Percentiles rank a stretch among this genome's conserved stretches.
phyloP scores from a whole-genome alignment of 108 stramenopile species.

The Schizochytrium sp. region DNA sequence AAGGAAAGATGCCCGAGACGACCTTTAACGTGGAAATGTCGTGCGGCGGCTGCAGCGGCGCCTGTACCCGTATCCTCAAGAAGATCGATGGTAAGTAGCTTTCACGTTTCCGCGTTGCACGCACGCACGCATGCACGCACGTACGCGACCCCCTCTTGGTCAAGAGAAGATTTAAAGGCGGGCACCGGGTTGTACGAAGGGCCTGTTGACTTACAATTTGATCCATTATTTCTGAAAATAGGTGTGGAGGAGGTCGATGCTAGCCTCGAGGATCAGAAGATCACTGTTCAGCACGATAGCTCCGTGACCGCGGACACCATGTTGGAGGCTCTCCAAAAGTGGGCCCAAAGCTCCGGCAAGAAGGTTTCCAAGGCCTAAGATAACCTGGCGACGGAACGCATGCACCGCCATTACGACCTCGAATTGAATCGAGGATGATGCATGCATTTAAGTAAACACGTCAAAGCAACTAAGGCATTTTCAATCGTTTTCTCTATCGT shows the following conservation, averaged over 20 bases:
- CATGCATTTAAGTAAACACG: too few species aligned
- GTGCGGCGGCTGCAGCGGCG: conserved; percentile 21
- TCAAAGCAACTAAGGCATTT: too few species aligned
- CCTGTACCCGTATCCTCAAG: conserved; percentile 13
- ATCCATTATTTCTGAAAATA: neutral
- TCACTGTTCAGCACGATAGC: neutral
- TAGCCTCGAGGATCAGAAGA: neutral
- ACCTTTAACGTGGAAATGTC: conserved; percentile 3
- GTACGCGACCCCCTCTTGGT: too few species aligned
- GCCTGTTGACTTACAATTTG: neutral
- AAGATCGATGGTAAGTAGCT: neutral
- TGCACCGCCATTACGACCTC: neutral
- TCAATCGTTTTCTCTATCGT: too few species aligned
- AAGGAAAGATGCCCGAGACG: neutral
- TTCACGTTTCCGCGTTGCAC: too few species aligned
- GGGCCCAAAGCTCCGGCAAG: neutral
- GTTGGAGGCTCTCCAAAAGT: neutral
- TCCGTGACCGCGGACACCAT: neutral
- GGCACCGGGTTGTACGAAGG: too few species aligned
- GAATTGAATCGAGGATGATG: too few species aligned
- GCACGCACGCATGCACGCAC: too few species aligned
- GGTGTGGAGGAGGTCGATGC: neutral
- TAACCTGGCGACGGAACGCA: neutral
- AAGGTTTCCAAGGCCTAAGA: neutral
- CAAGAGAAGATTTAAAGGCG: too few species aligned